Evolutionary conservation across 306 rosid genomes (phyloP), one percentile per base, ranked within the genome.

Genomic region (Quercus engelmannii): DNA sequence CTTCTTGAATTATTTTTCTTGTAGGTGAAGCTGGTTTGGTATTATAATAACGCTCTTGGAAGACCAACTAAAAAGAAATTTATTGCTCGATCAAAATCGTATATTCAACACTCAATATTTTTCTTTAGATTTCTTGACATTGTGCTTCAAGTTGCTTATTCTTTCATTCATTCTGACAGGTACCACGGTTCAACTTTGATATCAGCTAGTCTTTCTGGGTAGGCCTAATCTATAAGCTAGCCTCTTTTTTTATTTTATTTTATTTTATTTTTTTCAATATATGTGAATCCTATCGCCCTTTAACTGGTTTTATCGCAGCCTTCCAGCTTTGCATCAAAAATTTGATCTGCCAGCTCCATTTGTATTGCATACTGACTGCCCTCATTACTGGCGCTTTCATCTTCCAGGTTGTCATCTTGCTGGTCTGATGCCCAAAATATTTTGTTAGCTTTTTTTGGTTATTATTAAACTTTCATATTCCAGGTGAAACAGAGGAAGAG

Each of bases 11-110:
- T 70, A 15, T 6, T 87, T 81, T 82, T 74, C 76, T 76, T 87
- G 82, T 85, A 95, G 98, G 99, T 95, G 81, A 95, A 95, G 86
- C 87, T 95, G 85, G 97, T 91, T 35, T 95, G 99, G 99, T 95
- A 95, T 81, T 95, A 95, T 85, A 88, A 89, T 87, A 95, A 95
- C 76, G 96, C 99, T 23, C 98, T 91, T 82, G 98, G 98, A 84
- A 88, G 94, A 79, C 96, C 99, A 59, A 56, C 89, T 71, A 95
- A 95, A 78, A 95, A 95, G 88, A 95, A 95, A 83, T 88, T 95
- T 85, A 95, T 95, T 65, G 98, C 98, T 76, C 96, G 98, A 73
- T 28, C 77, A 33, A 95, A 93, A 90, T 83, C 97, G 98, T 95
- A 95, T 11, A 54, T 62, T 72, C 80, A 73, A 71, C 75, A 57